These are phyloP conservation scores for Xerocomus alliaceus DNA, from an alignment of 1,284 basidiomycete genomes.

Conservation along the genomic window DNA sequence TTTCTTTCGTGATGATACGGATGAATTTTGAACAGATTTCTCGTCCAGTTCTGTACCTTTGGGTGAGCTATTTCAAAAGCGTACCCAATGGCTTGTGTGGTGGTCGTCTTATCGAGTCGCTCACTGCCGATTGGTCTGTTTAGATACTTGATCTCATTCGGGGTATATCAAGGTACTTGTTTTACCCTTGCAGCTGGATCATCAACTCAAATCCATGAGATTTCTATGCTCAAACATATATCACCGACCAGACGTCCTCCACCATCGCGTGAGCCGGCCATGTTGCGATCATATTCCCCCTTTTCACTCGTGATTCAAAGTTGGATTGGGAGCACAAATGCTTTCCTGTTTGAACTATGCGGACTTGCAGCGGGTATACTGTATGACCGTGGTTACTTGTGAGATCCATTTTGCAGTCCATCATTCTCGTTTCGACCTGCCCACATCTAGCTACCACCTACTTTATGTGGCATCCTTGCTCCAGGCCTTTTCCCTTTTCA, in stretches of 20 bases:
- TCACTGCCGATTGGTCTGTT: too few relatives aligned
- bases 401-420: constrained; percentile 10
- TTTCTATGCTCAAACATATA: constrained; percentile 45
- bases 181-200: not conserved
- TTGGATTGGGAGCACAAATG: constrained; percentile 60
- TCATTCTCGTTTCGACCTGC: not conserved
- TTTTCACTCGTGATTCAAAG: constrained; percentile 26
- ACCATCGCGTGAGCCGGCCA: constrained; percentile 44
- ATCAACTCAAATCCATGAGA: constrained; percentile 27
- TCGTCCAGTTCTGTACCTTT: constrained; percentile 47
- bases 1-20: not conserved
- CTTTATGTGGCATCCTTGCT: constrained; percentile 40
- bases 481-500: constrained; percentile 43
- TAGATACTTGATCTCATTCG: constrained; percentile 19
- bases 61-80: constrained; percentile 38
- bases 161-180: constrained; percentile 52
- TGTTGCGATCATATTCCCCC: not conserved
- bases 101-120: not conserved
- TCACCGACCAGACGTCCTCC: constrained; percentile 46
- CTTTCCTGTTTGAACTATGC: constrained; percentile 48
- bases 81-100: not conserved
- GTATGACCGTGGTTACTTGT: constrained; percentile 47
- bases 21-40: constrained; percentile 27
- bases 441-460: constrained; percentile 30
- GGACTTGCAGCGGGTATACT: constrained; percentile 45